Evolutionary conservation across 2,329 filamentous ascomycete species (phyloP).

Genomic region (Diaporthe amygdali): DNA sequence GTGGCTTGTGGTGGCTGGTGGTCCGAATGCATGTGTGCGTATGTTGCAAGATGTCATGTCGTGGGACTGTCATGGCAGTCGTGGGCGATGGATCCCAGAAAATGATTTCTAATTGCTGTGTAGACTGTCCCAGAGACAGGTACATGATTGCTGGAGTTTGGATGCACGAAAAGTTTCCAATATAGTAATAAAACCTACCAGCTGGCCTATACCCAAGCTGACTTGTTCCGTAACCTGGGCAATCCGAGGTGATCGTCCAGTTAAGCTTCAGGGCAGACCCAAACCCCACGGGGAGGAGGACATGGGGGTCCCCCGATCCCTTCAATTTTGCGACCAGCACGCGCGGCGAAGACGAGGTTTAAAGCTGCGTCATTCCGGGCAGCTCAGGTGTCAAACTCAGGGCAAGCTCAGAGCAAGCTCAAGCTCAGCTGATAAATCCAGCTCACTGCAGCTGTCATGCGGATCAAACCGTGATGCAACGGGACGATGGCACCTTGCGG

Average conservation of each 20-base stretch:
- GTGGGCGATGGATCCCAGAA: background rate
- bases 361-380: background rate
- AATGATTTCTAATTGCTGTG: background rate
- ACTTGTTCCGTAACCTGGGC: background rate
- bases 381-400: no score
- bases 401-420: background rate
- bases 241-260: background rate
- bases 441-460: background rate
- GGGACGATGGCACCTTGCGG: background rate
- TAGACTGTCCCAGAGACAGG: background rate
- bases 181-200: background rate
- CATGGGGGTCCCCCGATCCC: background rate
- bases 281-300: background rate
- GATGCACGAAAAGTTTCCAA: background rate
- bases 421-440: background rate
- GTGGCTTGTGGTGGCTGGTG: background rate
- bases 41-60: constrained; percentile 3
- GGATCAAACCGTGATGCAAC: constrained; percentile 15
- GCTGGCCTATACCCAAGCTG: background rate
- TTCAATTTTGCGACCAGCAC: background rate
- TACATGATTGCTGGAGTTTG: background rate
- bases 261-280: background rate
- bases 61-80: background rate
- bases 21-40: background rate
- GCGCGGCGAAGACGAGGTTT: background rate